A percentile compares a stretch with the other conserved stretches of the same genome.
Evolutionary conservation across 2,329 filamentous ascomycete genomes (phyloP).

Genomic region (Fusarium sp.): DNA sequence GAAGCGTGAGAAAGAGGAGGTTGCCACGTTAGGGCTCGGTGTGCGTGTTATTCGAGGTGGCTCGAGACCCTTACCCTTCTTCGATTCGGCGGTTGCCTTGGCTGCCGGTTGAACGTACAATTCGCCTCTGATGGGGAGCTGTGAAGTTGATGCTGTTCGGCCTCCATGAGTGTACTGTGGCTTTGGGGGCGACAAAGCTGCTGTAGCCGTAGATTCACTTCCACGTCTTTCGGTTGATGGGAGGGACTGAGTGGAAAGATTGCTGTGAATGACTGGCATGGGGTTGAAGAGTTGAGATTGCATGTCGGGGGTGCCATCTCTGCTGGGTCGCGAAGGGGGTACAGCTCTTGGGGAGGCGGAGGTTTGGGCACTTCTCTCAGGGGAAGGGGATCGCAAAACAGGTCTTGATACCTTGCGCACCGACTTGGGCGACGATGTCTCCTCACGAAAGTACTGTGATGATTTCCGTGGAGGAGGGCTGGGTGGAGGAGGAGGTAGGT

Average conservation of each 20-base stretch:
- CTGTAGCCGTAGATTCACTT: slow-evolving; percentile 51
- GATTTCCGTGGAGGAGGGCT: slow-evolving; percentile 71
- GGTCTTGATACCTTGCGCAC: slow-evolving; percentile 45
- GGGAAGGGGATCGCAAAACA: slow-evolving; percentile 46
- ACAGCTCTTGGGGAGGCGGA: slow-evolving; percentile 47
- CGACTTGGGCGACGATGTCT: slow-evolving; percentile 52
- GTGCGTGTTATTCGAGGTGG: slow-evolving; percentile 48
- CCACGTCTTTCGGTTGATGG: slow-evolving; percentile 54
- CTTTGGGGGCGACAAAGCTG: slow-evolving; percentile 47
- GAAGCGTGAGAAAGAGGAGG: slow-evolving; percentile 72
- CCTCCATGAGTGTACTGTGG: slow-evolving; percentile 44
- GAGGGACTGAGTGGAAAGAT: slow-evolving; percentile 60
- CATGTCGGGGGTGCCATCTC: slow-evolving; percentile 72
- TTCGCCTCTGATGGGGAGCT: slow-evolving; percentile 41
- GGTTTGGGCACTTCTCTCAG: slow-evolving; percentile 43
- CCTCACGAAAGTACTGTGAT: slow-evolving; percentile 62
- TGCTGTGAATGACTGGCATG: slow-evolving; percentile 70
- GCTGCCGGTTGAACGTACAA: slow-evolving; percentile 10
- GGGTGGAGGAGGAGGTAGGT: slow-evolving; percentile 60
- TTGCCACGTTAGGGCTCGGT: slow-evolving; percentile 64
- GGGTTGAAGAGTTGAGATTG: slow-evolving; percentile 63
- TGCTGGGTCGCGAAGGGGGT: slow-evolving; percentile 70
- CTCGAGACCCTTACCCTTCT: slow-evolving; percentile 33
- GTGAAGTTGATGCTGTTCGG: slow-evolving; percentile 47
- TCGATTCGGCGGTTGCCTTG: slow-evolving; percentile 26